Evolutionary conservation across 2,329 filamentous ascomycete species (phyloP).

Genomic region (Trichoderma afroharzianum): DNA sequence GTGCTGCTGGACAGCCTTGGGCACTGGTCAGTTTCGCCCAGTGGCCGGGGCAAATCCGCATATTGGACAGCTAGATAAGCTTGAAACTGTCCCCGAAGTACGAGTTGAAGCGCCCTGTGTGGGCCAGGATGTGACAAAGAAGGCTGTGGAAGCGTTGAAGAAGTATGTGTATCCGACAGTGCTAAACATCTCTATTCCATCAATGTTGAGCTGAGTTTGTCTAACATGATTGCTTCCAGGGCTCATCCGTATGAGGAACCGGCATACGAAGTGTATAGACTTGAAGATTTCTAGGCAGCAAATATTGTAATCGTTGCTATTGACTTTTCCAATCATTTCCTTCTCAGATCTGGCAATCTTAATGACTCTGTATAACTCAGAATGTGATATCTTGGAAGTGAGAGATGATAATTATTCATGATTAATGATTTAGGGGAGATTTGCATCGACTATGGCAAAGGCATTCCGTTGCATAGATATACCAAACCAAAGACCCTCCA

Average conservation of each 20-base stretch:
- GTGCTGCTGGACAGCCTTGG: constrained; percentile 48
- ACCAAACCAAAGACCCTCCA: neutral
- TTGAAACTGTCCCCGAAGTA: constrained; percentile 59
- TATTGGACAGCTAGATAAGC: constrained; percentile 53
- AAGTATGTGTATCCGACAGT: constrained; percentile 42
- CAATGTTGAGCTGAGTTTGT: neutral
- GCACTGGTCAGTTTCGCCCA: constrained; percentile 64
- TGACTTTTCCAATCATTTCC: neutral
- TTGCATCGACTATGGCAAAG: neutral
- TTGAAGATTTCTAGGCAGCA: constrained; percentile 43
- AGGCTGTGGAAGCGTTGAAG: constrained; percentile 62
- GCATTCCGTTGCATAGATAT: neutral
- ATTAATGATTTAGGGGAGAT: neutral
- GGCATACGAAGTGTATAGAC: constrained; percentile 45
- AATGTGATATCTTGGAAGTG: neutral
- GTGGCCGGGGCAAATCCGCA: constrained; percentile 58
- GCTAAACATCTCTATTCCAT: no score
- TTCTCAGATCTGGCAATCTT: neutral
- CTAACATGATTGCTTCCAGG: neutral
- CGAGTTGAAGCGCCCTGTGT: constrained; percentile 61
- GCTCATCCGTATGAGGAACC: constrained; percentile 53
- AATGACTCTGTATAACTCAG: neutral
- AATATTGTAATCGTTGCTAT: neutral
- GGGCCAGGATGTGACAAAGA: constrained; percentile 52
- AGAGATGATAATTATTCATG: neutral